Percentiles rank a stretch among this genome's conserved stretches.
These are phyloP conservation scores for Cyclotella sp. DNA, from an alignment of 108 stramenopile species.

Conservation along the genomic window DNA sequence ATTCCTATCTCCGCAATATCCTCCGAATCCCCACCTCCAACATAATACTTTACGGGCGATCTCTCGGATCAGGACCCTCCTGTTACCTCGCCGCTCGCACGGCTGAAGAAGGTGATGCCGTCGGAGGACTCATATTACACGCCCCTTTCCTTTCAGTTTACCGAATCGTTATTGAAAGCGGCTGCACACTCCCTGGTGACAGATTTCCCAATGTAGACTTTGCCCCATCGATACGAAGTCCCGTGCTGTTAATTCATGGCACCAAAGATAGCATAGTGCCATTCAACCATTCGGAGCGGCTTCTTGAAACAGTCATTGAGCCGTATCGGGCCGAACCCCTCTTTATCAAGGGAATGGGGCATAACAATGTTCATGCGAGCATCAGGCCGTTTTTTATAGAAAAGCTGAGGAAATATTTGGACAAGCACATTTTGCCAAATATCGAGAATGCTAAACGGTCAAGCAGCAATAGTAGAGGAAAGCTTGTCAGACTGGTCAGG, in stretches of 20 bases:
- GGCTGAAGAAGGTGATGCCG: conserved; percentile 71
- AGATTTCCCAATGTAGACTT: conserved; percentile 96
- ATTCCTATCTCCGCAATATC: conserved; percentile 77
- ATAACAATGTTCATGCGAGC: conserved; percentile 87
- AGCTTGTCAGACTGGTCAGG: conserved; percentile 11
- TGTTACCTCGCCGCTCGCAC: conserved; percentile 91
- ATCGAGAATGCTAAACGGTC: conserved; percentile 20
- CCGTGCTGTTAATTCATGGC: conserved; percentile 91
- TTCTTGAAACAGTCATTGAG: conserved; percentile 65
- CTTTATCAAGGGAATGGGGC: conserved; percentile 92
- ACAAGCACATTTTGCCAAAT: conserved; percentile 71
- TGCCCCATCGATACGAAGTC: conserved; percentile 74
- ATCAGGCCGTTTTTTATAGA: conserved; percentile 86
- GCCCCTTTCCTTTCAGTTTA: conserved; percentile 95
- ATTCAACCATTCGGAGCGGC: conserved; percentile 89
- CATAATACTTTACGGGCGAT: conserved; percentile 94
- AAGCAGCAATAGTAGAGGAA: conserved; percentile 8
- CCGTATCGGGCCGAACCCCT: conserved; percentile 74
- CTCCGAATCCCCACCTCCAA: conserved; percentile 83
- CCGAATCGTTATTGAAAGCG: conserved; percentile 91
- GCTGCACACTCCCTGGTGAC: conserved; percentile 94
- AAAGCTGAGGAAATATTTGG: conserved; percentile 76
- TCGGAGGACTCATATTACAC: conserved; percentile 96
- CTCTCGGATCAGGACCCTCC: conserved; percentile 94
- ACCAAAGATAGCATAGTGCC: conserved; percentile 96